A percentile compares a stretch with the other conserved stretches of the same genome.
Evolutionary conservation across 2,329 filamentous ascomycete species (phyloP).

Genomic region (Alternaria sp.): DNA sequence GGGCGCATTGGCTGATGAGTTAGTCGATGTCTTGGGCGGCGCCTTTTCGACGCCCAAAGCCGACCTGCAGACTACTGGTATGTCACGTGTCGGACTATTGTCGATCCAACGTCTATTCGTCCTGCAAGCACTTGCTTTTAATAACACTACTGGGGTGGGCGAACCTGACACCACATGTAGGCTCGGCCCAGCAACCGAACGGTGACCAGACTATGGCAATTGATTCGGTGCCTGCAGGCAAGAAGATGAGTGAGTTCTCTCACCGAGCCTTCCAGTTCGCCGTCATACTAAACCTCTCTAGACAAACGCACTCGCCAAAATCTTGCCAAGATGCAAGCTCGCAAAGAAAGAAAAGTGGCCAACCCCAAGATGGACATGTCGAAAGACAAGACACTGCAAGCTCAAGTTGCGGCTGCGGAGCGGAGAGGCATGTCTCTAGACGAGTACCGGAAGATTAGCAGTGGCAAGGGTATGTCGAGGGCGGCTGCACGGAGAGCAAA

Average conservation of each 20-base stretch:
- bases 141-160: not conserved
- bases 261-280: not conserved
- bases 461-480: slow-evolving; percentile 12
- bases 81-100: slow-evolving; percentile 10
- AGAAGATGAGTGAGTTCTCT: slow-evolving; percentile 32
- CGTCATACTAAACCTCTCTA: slow-evolving; percentile 8
- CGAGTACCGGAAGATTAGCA: slow-evolving; percentile 17
- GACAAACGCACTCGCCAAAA: slow-evolving; percentile 34
- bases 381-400: slow-evolving; percentile 18
- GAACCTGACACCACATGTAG: slow-evolving; percentile 8
- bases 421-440: slow-evolving; percentile 27
- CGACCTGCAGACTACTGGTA: slow-evolving; percentile 22
- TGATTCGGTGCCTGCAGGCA: slow-evolving; percentile 19
- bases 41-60: slow-evolving; percentile 24
- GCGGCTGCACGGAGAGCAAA: slow-evolving; percentile 12
- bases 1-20: slow-evolving; percentile 32
- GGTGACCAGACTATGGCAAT: slow-evolving; percentile 24
- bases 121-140: slow-evolving; percentile 11
- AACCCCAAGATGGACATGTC: slow-evolving; percentile 14
- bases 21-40: slow-evolving; percentile 28
- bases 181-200: slow-evolving; percentile 10
- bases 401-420: slow-evolving; percentile 27
- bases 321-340: slow-evolving; percentile 31
- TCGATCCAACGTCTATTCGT: slow-evolving; percentile 4
- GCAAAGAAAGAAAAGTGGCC: slow-evolving; percentile 17